Evolutionary conservation across 306 rosid genomes (phyloP), one percentile per base, ranked within the genome.

Genomic region (Biancaea sappan): DNA sequence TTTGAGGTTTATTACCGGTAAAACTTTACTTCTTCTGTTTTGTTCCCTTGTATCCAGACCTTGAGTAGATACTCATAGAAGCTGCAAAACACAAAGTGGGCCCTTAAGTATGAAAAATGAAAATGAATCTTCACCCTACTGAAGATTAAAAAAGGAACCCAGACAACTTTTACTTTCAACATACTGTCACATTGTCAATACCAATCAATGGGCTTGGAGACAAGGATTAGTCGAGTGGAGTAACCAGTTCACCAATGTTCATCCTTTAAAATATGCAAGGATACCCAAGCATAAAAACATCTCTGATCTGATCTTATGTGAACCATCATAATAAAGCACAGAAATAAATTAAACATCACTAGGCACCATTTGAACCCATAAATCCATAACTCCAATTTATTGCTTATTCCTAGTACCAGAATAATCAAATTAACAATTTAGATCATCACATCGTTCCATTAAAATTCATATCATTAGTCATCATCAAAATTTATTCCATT

Each of bases 31-130:
- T 13, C 80, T 81, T 86, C 92, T 38, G 92, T 88, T 69, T 79
- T 86, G 80, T 88, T 88, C 69, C 92, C 92, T 67, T 76, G 90
- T 77, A 86, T 79, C 92, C 90, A 88, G 51, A 85, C 92, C 87
- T 88, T 83, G 77, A 88, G 92, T 61, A 88, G 77, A 80, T 88
- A 88, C 71, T 88, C 90, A 25, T 88, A 88, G 60, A 88, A 88
- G 73, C 92, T 88, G 81, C 79, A 75, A 41, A 66, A 81, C 53
- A 77, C 28, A 47, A 72, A 71, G 63, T 58, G 68, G 70, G 53
- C 52, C 26, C 6, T 50, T 19, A 74, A 28, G 13, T 28, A 66
- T 57, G 26, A 18, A 63, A 76, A 76, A 29, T 66, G 50, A 46
- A 14, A 32, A 61, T 46, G 26, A 47, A 11, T 73, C 22, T 76